Base-by-base conservation (phyloP, 805 yeast genomes). In the Yarrowia keelungensis region DNA sequence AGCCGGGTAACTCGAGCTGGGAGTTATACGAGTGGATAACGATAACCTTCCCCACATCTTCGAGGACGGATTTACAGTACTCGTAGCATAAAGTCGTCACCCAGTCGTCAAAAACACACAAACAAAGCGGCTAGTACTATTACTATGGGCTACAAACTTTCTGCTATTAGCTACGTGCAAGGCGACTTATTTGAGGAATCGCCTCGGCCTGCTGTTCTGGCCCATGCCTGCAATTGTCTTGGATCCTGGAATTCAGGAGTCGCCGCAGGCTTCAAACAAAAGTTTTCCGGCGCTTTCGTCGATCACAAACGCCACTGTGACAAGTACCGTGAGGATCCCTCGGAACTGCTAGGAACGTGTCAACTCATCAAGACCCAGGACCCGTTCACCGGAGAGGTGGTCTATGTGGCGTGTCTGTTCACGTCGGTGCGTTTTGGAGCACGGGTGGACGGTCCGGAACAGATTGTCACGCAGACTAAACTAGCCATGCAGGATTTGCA, bases 161-260 rank as follows among this genome's bases (percentile, higher is more conserved):
- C 67, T 1, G 45, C 36, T 15, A 26, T 62, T 9, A 19, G 56
- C 3, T 87, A 87, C 75, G 77, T 83, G 36, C 79, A 80, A 51
- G 91, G 91, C 0, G 90, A 89, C 72, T 74, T 89, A 4, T 87
- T 89, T 71, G 72, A 76, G 15, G 35, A 51, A 35, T 76, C 74
- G 0, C 70, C 75, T 0, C 70, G 73, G 3, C 80, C 83, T 0
- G 75, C 86, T 0, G 79, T 89, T 1, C 75, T 90, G 2, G 89
- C 89, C 0, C 97, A 91, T 75, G 87, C 96, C 0, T 91, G 97
- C 74, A 91, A 91, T 74, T 86, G 92, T 41, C 79, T 81, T 35
- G 97, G 96, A 0, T 74, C 81, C 0, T 91, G 97, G 97, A 93
- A 94, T 8, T 94, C 91, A 3, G 97, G 97, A 0, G 84, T 91